phyloP scores from a whole-genome alignment of 805 yeast genomes.

The Pichia manshurica region DNA sequence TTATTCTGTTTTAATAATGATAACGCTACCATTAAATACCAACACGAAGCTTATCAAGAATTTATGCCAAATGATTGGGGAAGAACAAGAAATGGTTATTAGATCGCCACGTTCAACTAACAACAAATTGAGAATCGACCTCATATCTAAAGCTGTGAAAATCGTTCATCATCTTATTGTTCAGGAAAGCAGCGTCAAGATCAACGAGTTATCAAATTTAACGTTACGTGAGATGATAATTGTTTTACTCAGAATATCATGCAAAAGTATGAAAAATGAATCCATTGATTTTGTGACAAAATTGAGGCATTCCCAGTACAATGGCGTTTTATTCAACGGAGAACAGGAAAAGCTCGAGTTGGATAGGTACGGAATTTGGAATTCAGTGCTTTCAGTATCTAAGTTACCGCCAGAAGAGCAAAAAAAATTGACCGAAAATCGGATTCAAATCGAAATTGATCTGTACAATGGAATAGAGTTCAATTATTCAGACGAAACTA shows the following conservation, averaged over 20 bases:
- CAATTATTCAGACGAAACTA: slow-evolving; percentile 54
- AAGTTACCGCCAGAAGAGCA: slow-evolving; percentile 17
- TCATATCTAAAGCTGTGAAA: slow-evolving; percentile 37
- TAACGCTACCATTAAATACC: slow-evolving; percentile 2
- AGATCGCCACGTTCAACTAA: slow-evolving; percentile 40
- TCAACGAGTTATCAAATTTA: slow-evolving; percentile 23
- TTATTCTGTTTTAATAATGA: slow-evolving; percentile 18
- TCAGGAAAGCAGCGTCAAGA: slow-evolving; percentile 24
- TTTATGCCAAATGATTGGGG: slow-evolving; percentile 32
- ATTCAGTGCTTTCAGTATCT: slow-evolving; percentile 12
- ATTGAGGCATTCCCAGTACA: slow-evolving; percentile 19
- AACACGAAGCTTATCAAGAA: slow-evolving; percentile 7
- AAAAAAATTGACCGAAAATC: slow-evolving; percentile 27
- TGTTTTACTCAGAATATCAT: slow-evolving; percentile 28
- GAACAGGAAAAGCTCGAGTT: slow-evolving; percentile 28
- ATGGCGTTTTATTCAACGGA: slow-evolving; percentile 21
- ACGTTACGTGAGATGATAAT: slow-evolving; percentile 29
- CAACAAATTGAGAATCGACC: slow-evolving; percentile 33
- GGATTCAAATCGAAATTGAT: slow-evolving; percentile 21
- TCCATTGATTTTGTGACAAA: slow-evolving; percentile 23
- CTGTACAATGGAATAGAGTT: slow-evolving; percentile 57
- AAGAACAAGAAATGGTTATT: slow-evolving; percentile 43
- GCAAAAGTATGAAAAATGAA: slow-evolving; percentile 26
- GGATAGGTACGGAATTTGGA: slow-evolving; percentile 28
- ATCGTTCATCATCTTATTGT: slow-evolving; percentile 31